These are phyloP conservation scores for Neolentinus lepideus DNA, from an alignment of 1,284 basidiomycete genomes.

Conservation along the genomic window DNA sequence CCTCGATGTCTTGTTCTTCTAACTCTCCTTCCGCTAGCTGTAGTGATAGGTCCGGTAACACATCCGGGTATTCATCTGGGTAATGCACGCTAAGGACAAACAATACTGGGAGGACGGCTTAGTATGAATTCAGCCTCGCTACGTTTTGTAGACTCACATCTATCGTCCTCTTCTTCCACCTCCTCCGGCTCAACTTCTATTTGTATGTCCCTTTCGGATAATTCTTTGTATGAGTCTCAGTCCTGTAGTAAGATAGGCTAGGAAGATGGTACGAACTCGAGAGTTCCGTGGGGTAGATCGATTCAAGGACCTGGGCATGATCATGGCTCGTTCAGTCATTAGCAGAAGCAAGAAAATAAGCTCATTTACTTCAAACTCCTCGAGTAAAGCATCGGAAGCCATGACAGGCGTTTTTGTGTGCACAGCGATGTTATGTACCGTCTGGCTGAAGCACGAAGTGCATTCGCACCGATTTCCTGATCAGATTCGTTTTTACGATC, in stretches of 20 bases:
- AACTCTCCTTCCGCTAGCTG: constrained; percentile 66
- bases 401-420: constrained; percentile 25
- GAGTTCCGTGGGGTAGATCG: constrained; percentile 92
- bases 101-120: constrained; percentile 47
- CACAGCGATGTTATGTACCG: too few relatives aligned
- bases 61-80: constrained; percentile 66
- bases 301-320: constrained; percentile 74
- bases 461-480: too few relatives aligned
- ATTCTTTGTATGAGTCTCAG: constrained; percentile 65
- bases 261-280: constrained; percentile 60
- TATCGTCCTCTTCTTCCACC: constrained; percentile 49
- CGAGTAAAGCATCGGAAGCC: constrained; percentile 57
- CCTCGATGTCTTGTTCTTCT: constrained; percentile 47
- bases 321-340: constrained; percentile 5
- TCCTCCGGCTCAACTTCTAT: constrained; percentile 90
- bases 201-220: constrained; percentile 75
- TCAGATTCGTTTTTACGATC: too few relatives aligned
- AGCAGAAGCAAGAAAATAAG: constrained; percentile 6
- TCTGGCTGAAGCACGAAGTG: too few relatives aligned
- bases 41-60: constrained; percentile 70
- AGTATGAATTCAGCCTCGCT: constrained; percentile 1
- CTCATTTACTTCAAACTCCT: constrained; percentile 79
- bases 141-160: constrained; percentile 37
- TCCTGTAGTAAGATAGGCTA: constrained; percentile 9
- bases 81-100: constrained; percentile 69